phyloP scores from a whole-genome alignment of 1,139 yeast species.

The Eremothecium coryli region DNA sequence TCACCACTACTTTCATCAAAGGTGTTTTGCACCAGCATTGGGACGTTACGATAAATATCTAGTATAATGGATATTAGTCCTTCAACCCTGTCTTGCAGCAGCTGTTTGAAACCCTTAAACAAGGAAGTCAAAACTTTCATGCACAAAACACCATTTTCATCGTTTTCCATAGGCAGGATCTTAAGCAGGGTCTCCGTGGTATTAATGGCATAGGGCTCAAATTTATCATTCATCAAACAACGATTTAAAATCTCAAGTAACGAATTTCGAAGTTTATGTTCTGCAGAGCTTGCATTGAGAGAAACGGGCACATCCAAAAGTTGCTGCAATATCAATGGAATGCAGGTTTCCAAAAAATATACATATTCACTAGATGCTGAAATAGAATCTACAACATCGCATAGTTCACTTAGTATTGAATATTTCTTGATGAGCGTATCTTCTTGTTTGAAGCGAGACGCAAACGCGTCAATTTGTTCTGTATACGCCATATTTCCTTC shows the following conservation, averaged over 20 bases:
- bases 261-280: constrained; percentile 66
- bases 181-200: constrained; percentile 55
- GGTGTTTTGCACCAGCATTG: constrained; percentile 59
- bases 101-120: constrained; percentile 73
- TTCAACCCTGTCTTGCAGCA: constrained; percentile 61
- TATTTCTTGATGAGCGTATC: constrained; percentile 18
- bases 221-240: constrained; percentile 71
- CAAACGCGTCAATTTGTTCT: constrained; percentile 33
- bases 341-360: constrained; percentile 48
- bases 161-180: constrained; percentile 69
- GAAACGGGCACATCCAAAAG: constrained; percentile 67
- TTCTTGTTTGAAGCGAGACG: constrained; percentile 26
- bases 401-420: constrained; percentile 54
- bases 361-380: constrained; percentile 70
- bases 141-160: constrained; percentile 88
- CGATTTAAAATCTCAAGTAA: constrained; percentile 75
- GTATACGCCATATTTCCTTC: constrained; percentile 36
- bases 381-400: constrained; percentile 78
- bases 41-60: constrained; percentile 72
- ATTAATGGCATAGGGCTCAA: constrained; percentile 59
- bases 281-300: constrained; percentile 51
- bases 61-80: constrained; percentile 72
- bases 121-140: constrained; percentile 84
- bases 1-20: constrained; percentile 34
- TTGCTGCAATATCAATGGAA: constrained; percentile 54